A percentile compares a stretch with the other conserved stretches of the same genome.
These are phyloP conservation scores for Leishmania tarentolae DNA, from an alignment of 208 protist species.

Conservation along the genomic window DNA sequence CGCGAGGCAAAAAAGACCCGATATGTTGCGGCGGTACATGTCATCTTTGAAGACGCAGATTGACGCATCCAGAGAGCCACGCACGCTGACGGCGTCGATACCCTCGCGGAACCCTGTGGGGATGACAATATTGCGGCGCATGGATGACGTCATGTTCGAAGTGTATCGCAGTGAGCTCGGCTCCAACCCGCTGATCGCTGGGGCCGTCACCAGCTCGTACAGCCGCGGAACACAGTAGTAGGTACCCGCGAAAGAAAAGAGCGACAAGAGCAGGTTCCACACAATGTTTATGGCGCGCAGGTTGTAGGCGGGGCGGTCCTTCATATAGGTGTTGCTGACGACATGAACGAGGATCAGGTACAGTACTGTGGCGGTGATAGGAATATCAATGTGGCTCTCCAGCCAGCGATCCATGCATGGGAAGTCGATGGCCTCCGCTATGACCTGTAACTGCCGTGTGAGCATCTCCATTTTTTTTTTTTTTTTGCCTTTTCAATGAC, in stretches of 20 bases:
- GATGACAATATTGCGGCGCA: constrained; percentile 38
- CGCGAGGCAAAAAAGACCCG: constrained; percentile 52
- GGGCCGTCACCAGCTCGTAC: constrained; percentile 39
- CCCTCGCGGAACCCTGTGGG: constrained; percentile 32
- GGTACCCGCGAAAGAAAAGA: constrained; percentile 75
- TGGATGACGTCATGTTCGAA: constrained; percentile 22
- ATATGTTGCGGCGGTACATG: constrained; percentile 44
- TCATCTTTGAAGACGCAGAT: constrained; percentile 48
- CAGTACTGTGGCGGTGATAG: constrained; percentile 32
- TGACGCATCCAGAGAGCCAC: constrained; percentile 53
- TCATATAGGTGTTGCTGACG: constrained; percentile 38
- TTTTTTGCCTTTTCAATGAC: no score
- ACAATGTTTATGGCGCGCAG: constrained; percentile 60
- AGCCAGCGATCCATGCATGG: constrained; percentile 29
- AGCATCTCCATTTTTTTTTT: constrained; percentile 27
- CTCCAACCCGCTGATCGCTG: constrained; percentile 36
- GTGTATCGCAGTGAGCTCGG: constrained; percentile 31
- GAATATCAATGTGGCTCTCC: constrained; percentile 47
- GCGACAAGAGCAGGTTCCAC: constrained; percentile 85
- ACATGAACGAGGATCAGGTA: constrained; percentile 54
- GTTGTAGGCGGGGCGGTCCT: constrained; percentile 52
- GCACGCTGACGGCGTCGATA: constrained; percentile 27
- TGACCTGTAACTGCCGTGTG: constrained; percentile 27
- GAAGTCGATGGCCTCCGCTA: constrained; percentile 30
- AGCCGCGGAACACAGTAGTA: constrained; percentile 57